Percentiles rank a stretch among this genome's conserved stretches.
phyloP scores from a whole-genome alignment of 805 yeast species.

The Sungouiozyma ichnusensis region DNA sequence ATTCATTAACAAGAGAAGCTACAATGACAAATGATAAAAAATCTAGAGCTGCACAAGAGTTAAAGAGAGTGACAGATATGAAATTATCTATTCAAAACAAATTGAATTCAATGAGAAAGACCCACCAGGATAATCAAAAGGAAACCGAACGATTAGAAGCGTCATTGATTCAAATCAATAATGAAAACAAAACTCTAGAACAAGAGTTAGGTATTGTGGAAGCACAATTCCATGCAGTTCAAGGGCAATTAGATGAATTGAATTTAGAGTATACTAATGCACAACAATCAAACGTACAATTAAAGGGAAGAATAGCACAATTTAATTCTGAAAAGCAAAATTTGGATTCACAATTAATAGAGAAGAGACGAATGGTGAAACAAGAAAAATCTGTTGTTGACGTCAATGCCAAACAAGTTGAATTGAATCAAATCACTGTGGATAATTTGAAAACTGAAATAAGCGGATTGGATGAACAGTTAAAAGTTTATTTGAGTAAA shows the following conservation, averaged over 20 bases:
- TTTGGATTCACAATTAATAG: slow-evolving; percentile 45
- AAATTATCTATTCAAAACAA: slow-evolving; percentile 69
- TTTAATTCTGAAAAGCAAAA: slow-evolving; percentile 58
- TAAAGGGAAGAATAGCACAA: slow-evolving; percentile 58
- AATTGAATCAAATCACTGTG: slow-evolving; percentile 45
- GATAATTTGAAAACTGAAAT: slow-evolving; percentile 36
- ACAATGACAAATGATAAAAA: slow-evolving; percentile 60
- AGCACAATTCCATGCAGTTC: slow-evolving; percentile 64
- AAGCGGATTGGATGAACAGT: slow-evolving; percentile 24
- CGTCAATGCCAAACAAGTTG: slow-evolving; percentile 61
- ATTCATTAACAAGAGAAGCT: slow-evolving; percentile 68
- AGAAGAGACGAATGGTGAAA: slow-evolving; percentile 42
- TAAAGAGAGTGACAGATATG: slow-evolving; percentile 51
- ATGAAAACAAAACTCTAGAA: slow-evolving; percentile 58
- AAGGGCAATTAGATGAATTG: slow-evolving; percentile 49
- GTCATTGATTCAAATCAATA: slow-evolving; percentile 44
- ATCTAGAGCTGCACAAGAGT: slow-evolving; percentile 64
- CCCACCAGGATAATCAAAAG: slow-evolving; percentile 69
- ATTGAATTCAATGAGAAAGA: slow-evolving; percentile 50
- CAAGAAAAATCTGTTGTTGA: slow-evolving; percentile 54
- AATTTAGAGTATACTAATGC: slow-evolving; percentile 52
- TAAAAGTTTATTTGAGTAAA: slow-evolving; percentile 18
- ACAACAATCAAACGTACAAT: slow-evolving; percentile 53
- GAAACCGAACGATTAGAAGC: slow-evolving; percentile 66
- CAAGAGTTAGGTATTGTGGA: slow-evolving; percentile 68